phyloP scores from a whole-genome alignment of 1,284 basidiomycete species.

The Agroathelia rolfsii region DNA sequence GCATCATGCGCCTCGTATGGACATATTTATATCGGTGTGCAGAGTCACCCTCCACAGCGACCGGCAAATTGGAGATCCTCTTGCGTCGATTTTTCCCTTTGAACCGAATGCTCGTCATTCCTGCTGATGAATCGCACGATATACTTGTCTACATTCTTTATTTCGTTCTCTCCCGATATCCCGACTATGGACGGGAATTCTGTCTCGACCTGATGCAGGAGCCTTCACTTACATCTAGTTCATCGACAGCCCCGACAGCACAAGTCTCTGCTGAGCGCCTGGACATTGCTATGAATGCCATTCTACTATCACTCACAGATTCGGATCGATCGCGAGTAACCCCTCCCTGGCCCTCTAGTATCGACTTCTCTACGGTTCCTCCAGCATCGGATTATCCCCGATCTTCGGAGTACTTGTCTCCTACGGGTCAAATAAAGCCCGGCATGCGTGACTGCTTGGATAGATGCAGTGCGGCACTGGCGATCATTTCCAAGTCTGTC shows the following conservation, averaged over 20 bases:
- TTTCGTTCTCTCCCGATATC: slow-evolving; percentile 76
- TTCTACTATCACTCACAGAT: slow-evolving; percentile 62
- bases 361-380: slow-evolving; percentile 59
- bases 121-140: slow-evolving; percentile 69
- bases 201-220: slow-evolving; percentile 76
- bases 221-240: slow-evolving; percentile 32
- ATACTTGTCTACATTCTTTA: slow-evolving; percentile 76
- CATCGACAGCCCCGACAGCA: slow-evolving; percentile 31
- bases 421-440: slow-evolving; percentile 44
- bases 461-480: slow-evolving; percentile 52
- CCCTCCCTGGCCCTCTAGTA: slow-evolving; percentile 68
- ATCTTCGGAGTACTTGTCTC: slow-evolving; percentile 53
- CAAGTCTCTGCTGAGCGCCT: slow-evolving; percentile 65
- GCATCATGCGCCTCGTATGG: slow-evolving; percentile 81
- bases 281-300: slow-evolving; percentile 69
- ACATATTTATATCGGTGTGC: slow-evolving; percentile 90
- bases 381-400: slow-evolving; percentile 60
- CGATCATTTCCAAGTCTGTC: slow-evolving; percentile 54
- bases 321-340: slow-evolving; percentile 63
- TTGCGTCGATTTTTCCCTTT: slow-evolving; percentile 77
- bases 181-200: slow-evolving; percentile 80
- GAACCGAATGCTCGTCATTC: slow-evolving; percentile 52
- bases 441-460: slow-evolving; percentile 75
- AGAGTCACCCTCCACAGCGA: slow-evolving; percentile 72
- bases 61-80: slow-evolving; percentile 69